phyloP scores from a whole-genome alignment of 495 filamentous ascomycete genomes.

The Tuber calosporum region DNA sequence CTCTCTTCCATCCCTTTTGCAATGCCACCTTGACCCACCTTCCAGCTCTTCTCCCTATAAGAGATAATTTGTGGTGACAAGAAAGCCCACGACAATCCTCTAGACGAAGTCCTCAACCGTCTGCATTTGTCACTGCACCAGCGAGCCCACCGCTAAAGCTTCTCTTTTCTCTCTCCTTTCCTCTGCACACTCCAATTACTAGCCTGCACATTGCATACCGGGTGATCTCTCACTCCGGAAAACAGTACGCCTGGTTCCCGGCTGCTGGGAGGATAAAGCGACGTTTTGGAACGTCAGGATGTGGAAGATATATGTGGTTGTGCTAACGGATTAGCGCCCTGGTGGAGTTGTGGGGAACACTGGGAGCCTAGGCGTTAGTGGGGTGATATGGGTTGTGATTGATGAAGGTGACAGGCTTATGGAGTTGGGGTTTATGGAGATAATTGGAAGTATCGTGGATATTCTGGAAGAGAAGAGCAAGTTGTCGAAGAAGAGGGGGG shows the following conservation, averaged over 20 bases:
- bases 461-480: conserved; percentile 71
- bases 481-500: conserved; percentile 47
- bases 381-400: conserved; percentile 83
- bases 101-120: not conserved
- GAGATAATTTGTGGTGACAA: not conserved
- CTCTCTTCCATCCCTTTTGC: not conserved
- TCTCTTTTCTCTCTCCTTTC: not conserved
- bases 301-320: not conserved
- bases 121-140: not conserved
- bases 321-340: not conserved
- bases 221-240: not conserved
- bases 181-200: not conserved
- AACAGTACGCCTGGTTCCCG: not conserved
- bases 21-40: not conserved
- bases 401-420: conserved; percentile 95
- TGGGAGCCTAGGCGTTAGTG: conserved; percentile 78
- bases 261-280: not conserved
- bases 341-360: not conserved
- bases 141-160: not conserved
- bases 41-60: not conserved
- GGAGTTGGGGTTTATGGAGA: conserved; percentile 94
- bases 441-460: conserved; percentile 55
- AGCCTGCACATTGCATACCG: not conserved
- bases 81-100: not conserved
- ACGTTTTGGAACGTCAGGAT: not conserved